Evolutionary conservation across 345 rosid genomes (phyloP).

Genomic region (Mallotus nudiflorus): DNA sequence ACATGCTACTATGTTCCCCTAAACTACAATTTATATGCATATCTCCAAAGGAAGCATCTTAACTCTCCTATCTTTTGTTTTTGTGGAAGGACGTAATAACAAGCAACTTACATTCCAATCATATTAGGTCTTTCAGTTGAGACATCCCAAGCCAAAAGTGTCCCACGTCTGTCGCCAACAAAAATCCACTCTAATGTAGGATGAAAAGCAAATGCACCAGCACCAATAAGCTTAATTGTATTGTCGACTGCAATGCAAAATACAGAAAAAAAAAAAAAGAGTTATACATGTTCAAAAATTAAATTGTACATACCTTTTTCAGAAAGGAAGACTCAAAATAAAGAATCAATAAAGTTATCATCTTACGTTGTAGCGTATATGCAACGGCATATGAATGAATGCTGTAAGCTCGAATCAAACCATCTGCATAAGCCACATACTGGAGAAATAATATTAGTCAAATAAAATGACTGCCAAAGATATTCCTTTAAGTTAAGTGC

Average conservation of each 20-base stretch:
- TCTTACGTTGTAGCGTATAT: constrained; percentile 90
- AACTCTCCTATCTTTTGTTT: neutral
- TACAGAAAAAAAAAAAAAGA: constrained; percentile 21
- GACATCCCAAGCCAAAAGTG: constrained; percentile 98
- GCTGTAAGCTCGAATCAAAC: constrained; percentile 94
- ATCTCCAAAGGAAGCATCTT: neutral
- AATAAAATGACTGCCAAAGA: constrained; percentile 2
- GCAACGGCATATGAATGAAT: constrained; percentile 89
- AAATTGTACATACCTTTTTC: neutral
- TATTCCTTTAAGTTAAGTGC: constrained; percentile 1
- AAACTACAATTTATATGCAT: neutral
- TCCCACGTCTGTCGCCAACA: constrained; percentile 97
- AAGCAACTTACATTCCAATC: constrained; percentile 86
- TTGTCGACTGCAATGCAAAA: constrained; percentile 69
- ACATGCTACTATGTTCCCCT: neutral
- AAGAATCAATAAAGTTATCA: constrained; percentile 8
- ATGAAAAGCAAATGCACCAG: constrained; percentile 94
- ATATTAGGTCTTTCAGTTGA: constrained; percentile 93
- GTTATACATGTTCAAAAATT: neutral
- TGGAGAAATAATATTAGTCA: constrained; percentile 36
- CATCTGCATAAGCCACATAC: constrained; percentile 99
- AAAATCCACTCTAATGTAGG: constrained; percentile 94
- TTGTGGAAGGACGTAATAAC: neutral
- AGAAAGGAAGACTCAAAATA: constrained; percentile 10
- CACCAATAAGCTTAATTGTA: constrained; percentile 90